These are phyloP conservation scores for Discostella pseudostelligera DNA, from an alignment of 108 stramenopile species.

Conservation along the genomic window DNA sequence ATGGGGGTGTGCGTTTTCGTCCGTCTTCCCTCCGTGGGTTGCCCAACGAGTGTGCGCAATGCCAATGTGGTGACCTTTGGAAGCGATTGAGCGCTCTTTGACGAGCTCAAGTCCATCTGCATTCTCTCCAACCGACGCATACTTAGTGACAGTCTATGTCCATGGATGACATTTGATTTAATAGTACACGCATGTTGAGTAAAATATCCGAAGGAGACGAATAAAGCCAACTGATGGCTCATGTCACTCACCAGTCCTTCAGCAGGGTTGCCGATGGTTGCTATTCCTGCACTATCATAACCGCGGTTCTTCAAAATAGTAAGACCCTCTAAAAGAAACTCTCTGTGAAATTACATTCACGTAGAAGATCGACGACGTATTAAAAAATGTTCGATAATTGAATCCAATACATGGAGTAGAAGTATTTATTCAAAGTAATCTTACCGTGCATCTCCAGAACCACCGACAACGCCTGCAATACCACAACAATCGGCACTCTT, in stretches of 20 bases:
- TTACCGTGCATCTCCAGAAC: conserved; percentile 47
- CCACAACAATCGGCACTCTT: conserved; percentile 52
- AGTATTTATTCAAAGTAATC: too few species aligned
- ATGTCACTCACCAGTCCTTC: conserved; percentile 35
- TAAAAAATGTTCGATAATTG: too few species aligned
- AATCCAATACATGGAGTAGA: not conserved
- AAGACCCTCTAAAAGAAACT: conserved; percentile 90
- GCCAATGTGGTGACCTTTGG: conserved; percentile 79
- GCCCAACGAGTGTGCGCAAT: conserved; percentile 99
- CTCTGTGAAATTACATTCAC: conserved; percentile 17
- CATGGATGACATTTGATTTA: not conserved
- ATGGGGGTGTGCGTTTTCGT: conserved; percentile 98
- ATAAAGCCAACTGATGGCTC: not conserved
- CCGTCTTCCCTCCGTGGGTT: conserved; percentile 98
- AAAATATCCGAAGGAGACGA: not conserved
- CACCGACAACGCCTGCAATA: conserved; percentile 59
- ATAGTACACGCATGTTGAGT: conserved; percentile 1
- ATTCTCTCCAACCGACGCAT: conserved; percentile 91
- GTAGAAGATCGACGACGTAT: too few species aligned
- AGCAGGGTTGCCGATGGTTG: conserved; percentile 61
- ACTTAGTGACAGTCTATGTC: conserved; percentile 82
- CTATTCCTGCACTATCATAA: conserved; percentile 98
- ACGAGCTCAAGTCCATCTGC: conserved; percentile 92
- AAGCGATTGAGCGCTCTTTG: conserved; percentile 55
- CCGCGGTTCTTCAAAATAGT: conserved; percentile 97